Conservation (phyloP, 208 protist genomes). For the Histomonas meleagridis region DNA sequence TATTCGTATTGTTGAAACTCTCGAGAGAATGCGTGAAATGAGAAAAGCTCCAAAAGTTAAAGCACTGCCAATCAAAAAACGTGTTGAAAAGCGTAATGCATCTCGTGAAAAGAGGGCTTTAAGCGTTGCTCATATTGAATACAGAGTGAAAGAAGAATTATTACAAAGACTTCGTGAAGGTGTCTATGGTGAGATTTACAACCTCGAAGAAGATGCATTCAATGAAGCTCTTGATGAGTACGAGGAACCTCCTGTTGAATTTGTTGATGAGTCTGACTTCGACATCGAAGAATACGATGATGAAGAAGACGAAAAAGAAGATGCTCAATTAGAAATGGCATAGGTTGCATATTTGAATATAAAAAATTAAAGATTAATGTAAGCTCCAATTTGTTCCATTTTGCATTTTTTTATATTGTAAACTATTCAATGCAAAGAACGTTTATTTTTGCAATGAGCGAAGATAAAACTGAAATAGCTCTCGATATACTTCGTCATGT, state of each 20-base stretch:
- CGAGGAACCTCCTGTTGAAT: neutral
- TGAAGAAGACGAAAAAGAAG: neutral
- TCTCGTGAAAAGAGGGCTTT: neutral
- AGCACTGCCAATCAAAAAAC: neutral
- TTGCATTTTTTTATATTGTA: too few relatives aligned
- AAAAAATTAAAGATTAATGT: too few relatives aligned
- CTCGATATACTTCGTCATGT: neutral
- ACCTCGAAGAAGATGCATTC: neutral
- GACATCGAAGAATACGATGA: neutral
- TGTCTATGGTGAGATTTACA: constrained; percentile 25
- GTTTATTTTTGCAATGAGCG: too few relatives aligned
- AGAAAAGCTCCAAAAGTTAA: constrained; percentile 16
- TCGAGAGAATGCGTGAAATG: neutral
- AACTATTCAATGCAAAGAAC: too few relatives aligned
- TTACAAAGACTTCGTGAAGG: neutral
- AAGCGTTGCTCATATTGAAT: constrained; percentile 21
- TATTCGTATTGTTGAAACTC: neutral
- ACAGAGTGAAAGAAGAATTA: constrained; percentile 1
- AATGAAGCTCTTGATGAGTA: neutral
- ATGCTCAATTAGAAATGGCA: too few relatives aligned
- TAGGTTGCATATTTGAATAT: too few relatives aligned
- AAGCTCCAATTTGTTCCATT: too few relatives aligned
- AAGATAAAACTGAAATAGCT: too few relatives aligned
- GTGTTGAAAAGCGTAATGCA: neutral
- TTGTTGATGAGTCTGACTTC: neutral